Evolutionary conservation across 306 rosid genomes (phyloP), one percentile per base, ranked within the genome.

Genomic region (Benincasa hispida): DNA sequence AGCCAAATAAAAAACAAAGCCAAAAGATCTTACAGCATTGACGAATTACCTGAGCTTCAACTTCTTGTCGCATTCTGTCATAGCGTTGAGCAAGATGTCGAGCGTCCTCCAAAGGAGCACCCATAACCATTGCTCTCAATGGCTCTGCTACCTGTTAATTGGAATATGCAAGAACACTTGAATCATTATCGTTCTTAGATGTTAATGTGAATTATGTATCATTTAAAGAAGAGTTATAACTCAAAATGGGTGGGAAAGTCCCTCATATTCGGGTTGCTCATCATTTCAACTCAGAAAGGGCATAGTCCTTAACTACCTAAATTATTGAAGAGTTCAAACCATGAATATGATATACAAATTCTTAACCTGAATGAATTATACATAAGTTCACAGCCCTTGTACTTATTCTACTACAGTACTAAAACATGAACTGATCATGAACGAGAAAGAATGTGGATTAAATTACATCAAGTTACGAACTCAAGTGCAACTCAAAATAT

Each of bases 61-160:
- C 96, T 85, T 93, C 98, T 84, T 93, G 98, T 45, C 94, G 87
- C 94, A 91, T 85, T 90, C 98, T 85, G 75, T 91, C 97, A 78
- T 93, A 93, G 76, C 97, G 91, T 78, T 93, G 98, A 84, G 98
- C 94, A 80, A 93, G 97, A 90, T 91, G 96, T 70, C 98, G 87
- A 67, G 98, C 98, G 84, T 93, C 98, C 80, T 93, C 98, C 89
- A 93, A 85, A 21, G 98, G 97, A 76, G 98, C 96, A 75, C 98
- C 98, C 80, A 87, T 84, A 72, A 93, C 96, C 98, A 93, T 93
- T 69, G 98, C 94, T 86, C 97, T 88, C 79, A 93, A 83, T 78
- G 98, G 98, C 87, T 93, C 98, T 41, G 97, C 97, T 75, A 93
- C 94, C 98, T 82, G 77, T 48, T 58, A 22, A 68, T 41, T 68